A percentile compares a stretch with the other conserved stretches of the same genome.
phyloP scores from a whole-genome alignment of 768 basidiomycete genomes.

The Phanerodontia chrysosporium region DNA sequence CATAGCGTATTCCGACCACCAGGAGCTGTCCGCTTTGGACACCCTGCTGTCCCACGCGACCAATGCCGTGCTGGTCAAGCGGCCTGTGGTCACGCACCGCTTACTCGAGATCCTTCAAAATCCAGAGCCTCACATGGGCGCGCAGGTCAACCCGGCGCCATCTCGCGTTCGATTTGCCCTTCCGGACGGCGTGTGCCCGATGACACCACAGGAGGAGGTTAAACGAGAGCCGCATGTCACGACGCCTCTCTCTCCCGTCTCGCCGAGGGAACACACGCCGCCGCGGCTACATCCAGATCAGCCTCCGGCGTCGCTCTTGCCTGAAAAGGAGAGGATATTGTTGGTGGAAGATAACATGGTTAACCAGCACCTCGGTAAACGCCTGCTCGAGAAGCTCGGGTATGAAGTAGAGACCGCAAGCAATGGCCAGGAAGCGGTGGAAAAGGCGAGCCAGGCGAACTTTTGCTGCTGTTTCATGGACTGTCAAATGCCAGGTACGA shows the following conservation, averaged over 20 bases:
- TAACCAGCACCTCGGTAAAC: constrained; percentile 24
- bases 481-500: constrained; percentile 19
- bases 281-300: background rate
- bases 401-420: constrained; percentile 22
- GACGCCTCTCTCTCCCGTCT: background rate
- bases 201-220: constrained; percentile 5
- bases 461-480: constrained; percentile 26
- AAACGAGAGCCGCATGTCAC: background rate
- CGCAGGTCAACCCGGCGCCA: constrained; percentile 10
- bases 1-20: constrained; percentile 20
- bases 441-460: constrained; percentile 9
- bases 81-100: constrained; percentile 23
- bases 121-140: constrained; percentile 17
- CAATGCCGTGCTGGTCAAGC: constrained; percentile 24
- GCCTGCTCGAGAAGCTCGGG: constrained; percentile 24
- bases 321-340: constrained; percentile 11
- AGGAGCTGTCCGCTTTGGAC: constrained; percentile 20
- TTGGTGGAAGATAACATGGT: constrained; percentile 27
- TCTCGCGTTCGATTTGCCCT: constrained; percentile 19
- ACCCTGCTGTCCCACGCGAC: constrained; percentile 15
- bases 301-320: background rate
- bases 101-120: constrained; percentile 17
- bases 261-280: too few species aligned
- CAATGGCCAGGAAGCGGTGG: constrained; percentile 24
- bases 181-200: constrained; percentile 3